Evolutionary conservation across 129 eudicot species (phyloP).

Genomic region (Pseudognaphalium luteoalbum): DNA sequence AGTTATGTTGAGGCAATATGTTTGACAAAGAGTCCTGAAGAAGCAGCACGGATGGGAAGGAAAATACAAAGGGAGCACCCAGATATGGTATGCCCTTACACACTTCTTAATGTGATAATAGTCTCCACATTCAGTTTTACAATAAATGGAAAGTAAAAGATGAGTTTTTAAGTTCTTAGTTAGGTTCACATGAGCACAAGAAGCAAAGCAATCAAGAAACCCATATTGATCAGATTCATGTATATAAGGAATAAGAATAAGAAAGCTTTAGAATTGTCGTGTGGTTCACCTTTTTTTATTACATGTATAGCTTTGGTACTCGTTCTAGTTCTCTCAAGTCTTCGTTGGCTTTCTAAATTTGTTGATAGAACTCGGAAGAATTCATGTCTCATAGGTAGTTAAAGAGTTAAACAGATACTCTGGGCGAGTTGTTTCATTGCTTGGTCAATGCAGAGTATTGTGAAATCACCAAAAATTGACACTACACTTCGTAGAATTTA

Average conservation of each 20-base stretch:
- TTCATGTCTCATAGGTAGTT: too few species aligned
- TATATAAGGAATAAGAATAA: background rate
- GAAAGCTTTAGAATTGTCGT: background rate
- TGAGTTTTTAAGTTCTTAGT: too few species aligned
- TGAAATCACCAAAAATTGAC: background rate
- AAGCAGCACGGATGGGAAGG: conserved; percentile 94
- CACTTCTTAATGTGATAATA: background rate
- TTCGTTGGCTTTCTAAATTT: too few species aligned
- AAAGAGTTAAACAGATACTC: too few species aligned
- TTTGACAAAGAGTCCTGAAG: conserved; percentile 87
- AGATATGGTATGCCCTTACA: conserved; percentile 58
- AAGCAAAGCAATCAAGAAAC: background rate
- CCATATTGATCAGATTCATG: background rate
- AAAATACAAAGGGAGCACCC: conserved; percentile 71
- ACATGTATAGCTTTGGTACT: background rate
- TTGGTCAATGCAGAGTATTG: too few species aligned
- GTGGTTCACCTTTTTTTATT: background rate
- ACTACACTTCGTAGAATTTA: background rate
- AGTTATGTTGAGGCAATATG: conserved; percentile 52
- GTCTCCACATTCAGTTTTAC: background rate
- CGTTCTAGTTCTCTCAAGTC: too few species aligned
- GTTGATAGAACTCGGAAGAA: too few species aligned
- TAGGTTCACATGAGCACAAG: background rate
- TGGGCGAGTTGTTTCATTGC: too few species aligned
- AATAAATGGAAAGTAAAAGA: background rate